Evolutionary conservation across 352 stramenopile species (phyloP).

Genomic region (Globisporangium iwayamae): DNA sequence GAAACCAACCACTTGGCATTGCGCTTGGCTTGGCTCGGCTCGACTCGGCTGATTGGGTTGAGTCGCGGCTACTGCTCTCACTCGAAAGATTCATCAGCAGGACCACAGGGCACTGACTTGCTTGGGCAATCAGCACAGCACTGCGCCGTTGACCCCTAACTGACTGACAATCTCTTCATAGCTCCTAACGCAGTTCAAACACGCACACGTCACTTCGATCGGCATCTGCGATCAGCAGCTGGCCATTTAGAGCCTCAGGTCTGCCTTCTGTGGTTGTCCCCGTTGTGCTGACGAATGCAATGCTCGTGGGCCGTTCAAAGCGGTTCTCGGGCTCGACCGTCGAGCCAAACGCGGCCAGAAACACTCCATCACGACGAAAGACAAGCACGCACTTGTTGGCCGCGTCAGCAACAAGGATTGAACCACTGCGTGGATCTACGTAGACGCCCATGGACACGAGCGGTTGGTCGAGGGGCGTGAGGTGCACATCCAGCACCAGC

Average conservation of each 20-base stretch:
- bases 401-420: slow-evolving; percentile 40
- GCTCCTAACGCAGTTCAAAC: slow-evolving; percentile 2
- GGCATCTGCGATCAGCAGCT: slow-evolving; percentile 9
- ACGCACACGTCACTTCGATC: slow-evolving; percentile 11
- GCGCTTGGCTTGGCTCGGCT: too few relatives aligned
- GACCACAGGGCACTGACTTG: too few relatives aligned
- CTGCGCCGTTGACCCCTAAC: background rate
- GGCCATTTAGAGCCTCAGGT: background rate
- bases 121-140: too few relatives aligned
- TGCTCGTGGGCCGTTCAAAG: slow-evolving; percentile 34
- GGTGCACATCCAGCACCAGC: slow-evolving; percentile 29
- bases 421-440: slow-evolving; percentile 46
- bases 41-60: too few relatives aligned
- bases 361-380: slow-evolving; percentile 43
- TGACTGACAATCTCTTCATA: background rate
- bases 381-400: slow-evolving; percentile 41
- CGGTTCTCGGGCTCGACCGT: slow-evolving; percentile 40
- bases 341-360: slow-evolving; percentile 43
- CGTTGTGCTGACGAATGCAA: slow-evolving; percentile 15
- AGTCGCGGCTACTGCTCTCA: too few relatives aligned
- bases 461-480: slow-evolving; percentile 40
- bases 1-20: too few relatives aligned
- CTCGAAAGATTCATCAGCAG: too few relatives aligned
- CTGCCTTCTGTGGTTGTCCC: background rate
- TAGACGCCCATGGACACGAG: slow-evolving; percentile 37